These are phyloP conservation scores for Hymenoscyphus repandus DNA, from an alignment of 2,329 filamentous ascomycete species.

Conservation along the genomic window DNA sequence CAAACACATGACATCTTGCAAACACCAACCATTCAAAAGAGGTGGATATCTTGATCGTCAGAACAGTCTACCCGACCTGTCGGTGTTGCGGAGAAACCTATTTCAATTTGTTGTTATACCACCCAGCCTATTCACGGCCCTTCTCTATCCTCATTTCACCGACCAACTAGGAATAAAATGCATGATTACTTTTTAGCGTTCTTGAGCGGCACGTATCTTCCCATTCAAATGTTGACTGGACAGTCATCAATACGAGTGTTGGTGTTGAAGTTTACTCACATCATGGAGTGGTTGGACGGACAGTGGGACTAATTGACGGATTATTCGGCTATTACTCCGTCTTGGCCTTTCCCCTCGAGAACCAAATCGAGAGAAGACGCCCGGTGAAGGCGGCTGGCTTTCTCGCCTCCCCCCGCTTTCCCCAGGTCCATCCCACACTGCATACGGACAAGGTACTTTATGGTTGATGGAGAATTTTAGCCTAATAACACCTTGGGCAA, in stretches of 20 bases:
- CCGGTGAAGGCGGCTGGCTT: background rate
- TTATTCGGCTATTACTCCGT: conserved; percentile 1
- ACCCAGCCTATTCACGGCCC: background rate
- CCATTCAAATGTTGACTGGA: background rate
- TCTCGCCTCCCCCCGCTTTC: conserved; percentile 1
- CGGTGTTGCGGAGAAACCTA: background rate
- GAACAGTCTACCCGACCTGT: background rate
- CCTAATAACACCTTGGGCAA: background rate
- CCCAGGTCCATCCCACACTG: background rate
- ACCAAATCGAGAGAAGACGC: background rate
- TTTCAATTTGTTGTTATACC: background rate
- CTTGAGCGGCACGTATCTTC: background rate
- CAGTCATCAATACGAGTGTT: background rate
- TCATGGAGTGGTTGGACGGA: background rate
- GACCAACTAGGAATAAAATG: background rate
- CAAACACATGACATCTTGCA: too few relatives aligned
- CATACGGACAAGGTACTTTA: background rate
- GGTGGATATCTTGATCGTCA: too few relatives aligned
- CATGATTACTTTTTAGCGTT: background rate
- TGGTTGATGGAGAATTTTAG: background rate
- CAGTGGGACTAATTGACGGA: background rate
- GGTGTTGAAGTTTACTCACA: background rate
- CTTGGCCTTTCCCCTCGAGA: conserved; percentile 1
- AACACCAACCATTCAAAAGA: too few relatives aligned
- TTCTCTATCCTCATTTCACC: background rate